Base-by-base conservation (phyloP, 1,139 yeast genomes). In the Lodderomyces jiufengensis region DNA sequence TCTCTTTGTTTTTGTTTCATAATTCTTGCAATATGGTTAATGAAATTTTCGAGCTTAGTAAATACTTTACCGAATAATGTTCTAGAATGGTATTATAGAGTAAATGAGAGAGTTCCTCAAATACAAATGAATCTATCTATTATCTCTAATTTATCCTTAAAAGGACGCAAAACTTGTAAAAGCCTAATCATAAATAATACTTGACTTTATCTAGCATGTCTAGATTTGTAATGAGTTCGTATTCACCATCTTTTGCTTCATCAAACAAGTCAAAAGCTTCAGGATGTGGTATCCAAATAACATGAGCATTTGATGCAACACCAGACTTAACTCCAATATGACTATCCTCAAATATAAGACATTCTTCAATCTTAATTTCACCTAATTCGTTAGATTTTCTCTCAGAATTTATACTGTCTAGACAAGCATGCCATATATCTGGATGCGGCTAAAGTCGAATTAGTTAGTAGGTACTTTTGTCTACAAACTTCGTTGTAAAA, bases 321-420 rank as follows among this genome's bases (percentile, higher is more conserved):
- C 95, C 98, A 4, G 95, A 84, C 18, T 66, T 52, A 21, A 88
- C 92, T 2, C 97, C 97, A 1, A 95, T 90, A 31, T 87, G 67
- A 2, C 96, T 97, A 59, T 92, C 98, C 61, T 92, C 98, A 57
- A 92, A 92, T 2, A 92, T 84, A 26, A 92, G 61, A 50, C 95
- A 85, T 52, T 92, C 95, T 24, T 77, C 78, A 2, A 90, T 83
- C 38, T 56, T 53, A 44, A 88, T 81, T 13, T 66, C 64, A 1
- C 70, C 69, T 43, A 60, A 34, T 27, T 70, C 54, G 42, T 54
- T 30, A 42, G 50, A 42, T 11, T 52, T 51, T 11, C 70, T 53
- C 34, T 70, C 70, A 15, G 58, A 54, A 54, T 92, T 92, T 41
- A 92, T 50, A 24, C 82, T 73, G 22, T 70, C 75, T 43, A 92